Base-by-base conservation (phyloP, 2,329 filamentous ascomycete genomes). In the Ceratocystiopsis minuta region DNA sequence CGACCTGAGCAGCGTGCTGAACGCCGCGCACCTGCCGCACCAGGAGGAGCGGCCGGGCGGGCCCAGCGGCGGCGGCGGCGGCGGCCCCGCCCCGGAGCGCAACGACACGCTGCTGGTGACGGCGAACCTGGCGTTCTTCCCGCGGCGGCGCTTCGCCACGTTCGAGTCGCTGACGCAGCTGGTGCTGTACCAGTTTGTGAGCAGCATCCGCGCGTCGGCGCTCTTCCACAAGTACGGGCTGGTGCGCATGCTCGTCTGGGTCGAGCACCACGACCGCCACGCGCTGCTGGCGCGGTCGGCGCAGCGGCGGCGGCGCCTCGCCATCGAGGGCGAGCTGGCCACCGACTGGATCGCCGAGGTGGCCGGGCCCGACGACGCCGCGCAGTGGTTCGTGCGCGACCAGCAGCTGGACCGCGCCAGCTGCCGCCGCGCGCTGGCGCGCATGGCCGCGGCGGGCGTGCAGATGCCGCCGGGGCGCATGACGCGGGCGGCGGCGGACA, bases 231-330 rank as follows among this genome's bases (percentile, higher is more conserved):
- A 66, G 24, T 87, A 85, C 54, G 88, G 88, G 3, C 69, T 78
- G 16, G 77, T 93, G 3, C 75, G 86, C 39, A 78, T 88, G 64
- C 66, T 96, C 1, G 55, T 87, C 34, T 87, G 86, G 77, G 53
- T 77, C 4, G 67, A 71, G 1, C 64, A 77, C 36, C 62, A 70
- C 0, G 78, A 84, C 43, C 74, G 74, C 48, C 52, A 58, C 7
- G 47, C 56, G 1, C 49, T 83, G 1, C 45, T 94, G 9, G 80
- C 87, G 0, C 70, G 70, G 41, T 60, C 62, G 2, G 53, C 80
- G 3, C 57, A 63, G 32, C 57, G 62, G 1, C 70, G 78, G n/a
- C 66, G 59, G 36, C 76, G 75, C 37, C 55, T 65, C 17, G 65
- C 71, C 5, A 54, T 81, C 5, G 65, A 79, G 41, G 63, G 70